Conservation (phyloP, 257 asterid species). For the Solanum lycopersicoides region DNA sequence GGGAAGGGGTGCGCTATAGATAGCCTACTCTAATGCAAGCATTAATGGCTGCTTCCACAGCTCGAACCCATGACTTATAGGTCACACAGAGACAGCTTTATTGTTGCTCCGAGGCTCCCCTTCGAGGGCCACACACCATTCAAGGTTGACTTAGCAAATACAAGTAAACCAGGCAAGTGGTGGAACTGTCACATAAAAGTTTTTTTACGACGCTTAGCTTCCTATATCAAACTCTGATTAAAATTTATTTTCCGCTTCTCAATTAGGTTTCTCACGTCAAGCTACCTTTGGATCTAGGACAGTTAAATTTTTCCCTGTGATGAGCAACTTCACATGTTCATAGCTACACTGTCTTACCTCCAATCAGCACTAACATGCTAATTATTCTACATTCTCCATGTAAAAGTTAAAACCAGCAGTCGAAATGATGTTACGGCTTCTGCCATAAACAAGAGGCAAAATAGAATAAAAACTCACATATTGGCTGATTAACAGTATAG, state of each 20-base stretch:
- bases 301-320: neutral
- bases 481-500: slow-evolving; percentile 76
- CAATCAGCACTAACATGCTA: neutral
- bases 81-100: too few species aligned
- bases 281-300: neutral
- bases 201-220: neutral
- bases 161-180: neutral
- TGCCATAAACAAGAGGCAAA: neutral
- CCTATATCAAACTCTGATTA: neutral
- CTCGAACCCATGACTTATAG: too few species aligned
- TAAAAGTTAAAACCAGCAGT: neutral
- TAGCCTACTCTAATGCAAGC: neutral
- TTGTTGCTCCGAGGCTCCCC: neutral
- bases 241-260: neutral
- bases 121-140: neutral
- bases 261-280: neutral
- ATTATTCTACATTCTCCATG: neutral
- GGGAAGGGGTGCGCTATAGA: neutral
- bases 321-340: neutral
- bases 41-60: neutral
- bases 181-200: neutral
- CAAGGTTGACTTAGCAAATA: neutral
- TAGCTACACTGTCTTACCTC: neutral
- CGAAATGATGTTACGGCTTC: neutral
- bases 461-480: slow-evolving; percentile 37